Evolutionary conservation across 768 basidiomycete species (phyloP).

Genomic region (Suillus paluster): DNA sequence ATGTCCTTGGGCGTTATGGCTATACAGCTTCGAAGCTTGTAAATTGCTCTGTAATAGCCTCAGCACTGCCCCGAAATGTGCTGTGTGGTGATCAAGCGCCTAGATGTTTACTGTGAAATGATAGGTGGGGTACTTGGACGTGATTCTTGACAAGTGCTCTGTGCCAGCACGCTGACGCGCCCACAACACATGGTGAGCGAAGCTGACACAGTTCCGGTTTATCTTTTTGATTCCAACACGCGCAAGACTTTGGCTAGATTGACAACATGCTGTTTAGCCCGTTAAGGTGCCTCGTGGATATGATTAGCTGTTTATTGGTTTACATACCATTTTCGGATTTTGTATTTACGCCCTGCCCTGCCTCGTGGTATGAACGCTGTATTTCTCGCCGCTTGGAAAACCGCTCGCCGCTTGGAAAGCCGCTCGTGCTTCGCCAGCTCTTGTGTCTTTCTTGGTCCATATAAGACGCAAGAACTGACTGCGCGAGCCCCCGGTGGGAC

Average conservation of each 20-base stretch:
- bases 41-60: background rate
- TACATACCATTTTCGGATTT: background rate
- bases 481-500: conserved; percentile 31
- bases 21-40: background rate
- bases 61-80: background rate
- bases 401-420: conserved; percentile 5
- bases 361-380: conserved; percentile 5
- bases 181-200: background rate
- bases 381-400: conserved; percentile 1
- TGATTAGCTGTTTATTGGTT: background rate
- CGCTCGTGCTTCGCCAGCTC: conserved; percentile 10
- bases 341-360: background rate
- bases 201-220: background rate
- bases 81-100: background rate
- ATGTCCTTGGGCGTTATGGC: background rate
- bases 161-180: background rate
- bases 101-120: background rate
- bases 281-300: background rate
- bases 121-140: background rate
- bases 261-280: background rate
- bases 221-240: conserved; percentile 7
- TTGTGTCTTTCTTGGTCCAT: conserved; percentile 18
- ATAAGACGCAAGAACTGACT: conserved; percentile 26
- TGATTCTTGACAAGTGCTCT: background rate
- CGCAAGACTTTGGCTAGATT: background rate